Percentiles rank a stretch among this genome's conserved stretches.
Conservation (phyloP, 179 eudicot species). For the Silene vulgaris region DNA sequence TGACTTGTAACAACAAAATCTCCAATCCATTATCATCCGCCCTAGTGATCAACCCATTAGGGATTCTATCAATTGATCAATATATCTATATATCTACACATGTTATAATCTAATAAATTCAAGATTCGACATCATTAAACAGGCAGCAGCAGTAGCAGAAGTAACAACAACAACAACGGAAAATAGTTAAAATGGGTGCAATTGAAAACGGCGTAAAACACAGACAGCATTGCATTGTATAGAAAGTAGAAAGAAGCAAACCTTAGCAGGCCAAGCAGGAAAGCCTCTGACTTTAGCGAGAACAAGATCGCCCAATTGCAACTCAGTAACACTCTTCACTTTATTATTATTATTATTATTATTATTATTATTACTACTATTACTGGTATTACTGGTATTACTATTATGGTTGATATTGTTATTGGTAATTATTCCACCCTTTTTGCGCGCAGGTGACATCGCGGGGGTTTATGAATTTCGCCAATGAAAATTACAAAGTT, state of each 20-base stretch:
- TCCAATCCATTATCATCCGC: not conserved
- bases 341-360: conserved; percentile 33
- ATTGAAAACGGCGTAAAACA: not conserved
- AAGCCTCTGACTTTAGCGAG: conserved; percentile 95
- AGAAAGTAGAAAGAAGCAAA: conserved; percentile 18
- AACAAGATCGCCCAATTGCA: conserved; percentile 88
- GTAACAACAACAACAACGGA: too few species aligned
- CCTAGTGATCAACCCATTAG: conserved; percentile 4
- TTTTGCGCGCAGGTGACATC: conserved; percentile 21
- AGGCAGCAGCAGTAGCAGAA: not conserved
- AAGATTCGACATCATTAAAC: conserved; percentile 1
- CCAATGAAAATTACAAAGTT: not conserved
- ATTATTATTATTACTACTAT: not conserved
- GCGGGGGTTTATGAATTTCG: conserved; percentile 4
- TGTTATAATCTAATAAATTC: not conserved
- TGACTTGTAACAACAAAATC: not conserved
- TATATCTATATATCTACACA: not conserved
- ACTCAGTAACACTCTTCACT: conserved; percentile 34
- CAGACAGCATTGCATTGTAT: not conserved
- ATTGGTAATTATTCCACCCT: conserved; percentile 4
- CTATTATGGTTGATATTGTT: not conserved
- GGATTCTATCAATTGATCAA: not conserved
- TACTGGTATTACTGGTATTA: not conserved
- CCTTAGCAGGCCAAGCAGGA: conserved; percentile 99
- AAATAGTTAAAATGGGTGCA: too few species aligned